These are phyloP conservation scores for Venturia aucupariae DNA, from an alignment of 2,329 filamentous ascomycete genomes.

Conservation along the genomic window DNA sequence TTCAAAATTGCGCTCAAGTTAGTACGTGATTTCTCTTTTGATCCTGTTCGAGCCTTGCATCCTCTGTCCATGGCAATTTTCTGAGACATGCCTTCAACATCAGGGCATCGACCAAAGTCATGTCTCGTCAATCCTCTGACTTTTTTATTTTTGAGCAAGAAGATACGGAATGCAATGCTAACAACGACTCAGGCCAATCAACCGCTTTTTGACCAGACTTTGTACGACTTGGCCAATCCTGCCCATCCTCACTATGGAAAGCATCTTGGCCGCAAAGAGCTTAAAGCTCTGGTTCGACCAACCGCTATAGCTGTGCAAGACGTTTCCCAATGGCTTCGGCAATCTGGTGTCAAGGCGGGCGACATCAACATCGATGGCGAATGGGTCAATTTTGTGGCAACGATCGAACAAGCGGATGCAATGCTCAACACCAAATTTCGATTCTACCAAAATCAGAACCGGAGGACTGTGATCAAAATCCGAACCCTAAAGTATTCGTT, in stretches of 20 bases:
- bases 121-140: neutral
- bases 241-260: conserved; percentile 49
- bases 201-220: conserved; percentile 46
- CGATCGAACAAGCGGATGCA: conserved; percentile 42
- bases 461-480: conserved; percentile 34
- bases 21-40: too few relatives aligned
- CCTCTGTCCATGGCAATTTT: too few relatives aligned
- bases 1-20: conserved; percentile 14
- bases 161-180: neutral
- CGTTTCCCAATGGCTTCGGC: conserved; percentile 47
- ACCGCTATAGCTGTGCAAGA: conserved; percentile 37
- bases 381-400: conserved; percentile 52
- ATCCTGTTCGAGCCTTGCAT: too few relatives aligned
- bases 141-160: too few relatives aligned
- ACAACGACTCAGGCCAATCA: conserved; percentile 34
- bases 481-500: conserved; percentile 54
- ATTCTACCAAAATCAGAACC: conserved; percentile 42
- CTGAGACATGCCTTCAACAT: neutral
- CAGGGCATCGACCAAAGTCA: neutral
- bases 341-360: conserved; percentile 37
- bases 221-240: conserved; percentile 54
- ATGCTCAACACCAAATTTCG: conserved; percentile 51
- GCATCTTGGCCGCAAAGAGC: conserved; percentile 52
- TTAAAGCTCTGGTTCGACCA: conserved; percentile 47
- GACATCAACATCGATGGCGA: conserved; percentile 45